These are phyloP conservation scores for Arachnopeziza araneosa DNA, from an alignment of 2,329 filamentous ascomycete genomes.

Conservation along the genomic window DNA sequence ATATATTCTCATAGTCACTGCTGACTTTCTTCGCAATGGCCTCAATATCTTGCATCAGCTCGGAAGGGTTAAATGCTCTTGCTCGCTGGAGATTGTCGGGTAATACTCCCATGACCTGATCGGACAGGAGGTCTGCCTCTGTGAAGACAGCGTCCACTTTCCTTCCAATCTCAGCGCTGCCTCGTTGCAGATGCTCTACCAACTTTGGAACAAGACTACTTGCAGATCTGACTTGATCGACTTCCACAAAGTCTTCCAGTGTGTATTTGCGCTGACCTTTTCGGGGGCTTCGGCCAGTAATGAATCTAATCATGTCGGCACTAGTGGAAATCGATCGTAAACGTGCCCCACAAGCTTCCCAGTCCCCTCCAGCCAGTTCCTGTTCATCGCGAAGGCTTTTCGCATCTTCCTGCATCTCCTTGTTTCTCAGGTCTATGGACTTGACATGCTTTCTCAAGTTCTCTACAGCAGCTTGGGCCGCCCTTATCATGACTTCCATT, in stretches of 20 bases:
- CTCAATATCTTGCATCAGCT: slow-evolving; percentile 78
- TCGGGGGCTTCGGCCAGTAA: slow-evolving; percentile 45
- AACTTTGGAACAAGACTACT: slow-evolving; percentile 57
- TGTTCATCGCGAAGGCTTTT: slow-evolving; percentile 64
- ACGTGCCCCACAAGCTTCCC: slow-evolving; percentile 63
- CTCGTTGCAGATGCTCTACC: slow-evolving; percentile 53
- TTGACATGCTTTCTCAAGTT: slow-evolving; percentile 76
- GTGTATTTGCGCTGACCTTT: slow-evolving; percentile 47
- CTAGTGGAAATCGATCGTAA: slow-evolving; percentile 61
- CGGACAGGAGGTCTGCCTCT: slow-evolving; percentile 55
- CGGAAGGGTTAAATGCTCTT: slow-evolving; percentile 57
- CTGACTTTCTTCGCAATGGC: slow-evolving; percentile 81
- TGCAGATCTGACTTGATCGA: slow-evolving; percentile 66
- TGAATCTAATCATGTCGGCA: slow-evolving; percentile 59
- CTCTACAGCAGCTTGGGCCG: slow-evolving; percentile 76
- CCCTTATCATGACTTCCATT: slow-evolving; percentile 71
- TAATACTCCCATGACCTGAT: slow-evolving; percentile 53
- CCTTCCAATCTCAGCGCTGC: slow-evolving; percentile 56
- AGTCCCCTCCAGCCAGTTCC: slow-evolving; percentile 54
- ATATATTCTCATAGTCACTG: slow-evolving; percentile 74
- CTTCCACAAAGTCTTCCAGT: slow-evolving; percentile 71
- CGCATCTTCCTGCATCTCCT: slow-evolving; percentile 66
- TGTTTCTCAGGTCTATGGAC: slow-evolving; percentile 64
- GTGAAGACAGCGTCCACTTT: slow-evolving; percentile 54
- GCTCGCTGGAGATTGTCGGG: slow-evolving; percentile 48